These are phyloP conservation scores for Euphrasia arctica DNA, from an alignment of 305 asterid species.

Conservation along the genomic window DNA sequence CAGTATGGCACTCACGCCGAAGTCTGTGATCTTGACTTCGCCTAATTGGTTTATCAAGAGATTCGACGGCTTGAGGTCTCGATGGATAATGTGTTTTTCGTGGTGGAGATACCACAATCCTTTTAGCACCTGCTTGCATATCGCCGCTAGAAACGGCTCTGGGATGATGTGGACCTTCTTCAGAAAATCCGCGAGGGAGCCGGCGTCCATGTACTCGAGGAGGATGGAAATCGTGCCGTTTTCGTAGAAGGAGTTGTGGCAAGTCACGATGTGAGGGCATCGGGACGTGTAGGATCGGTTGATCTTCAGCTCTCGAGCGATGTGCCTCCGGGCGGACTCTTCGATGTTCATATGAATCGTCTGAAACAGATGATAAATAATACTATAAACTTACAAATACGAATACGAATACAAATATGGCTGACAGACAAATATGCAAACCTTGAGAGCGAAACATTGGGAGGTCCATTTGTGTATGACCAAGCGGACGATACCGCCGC, in stretches of 20 bases:
- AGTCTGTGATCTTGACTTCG: slow-evolving; percentile 81
- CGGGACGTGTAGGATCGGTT: slow-evolving; percentile 53
- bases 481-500: slow-evolving; percentile 67
- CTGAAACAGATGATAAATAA: slow-evolving; percentile 27
- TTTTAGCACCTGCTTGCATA: slow-evolving; percentile 74
- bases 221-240: slow-evolving; percentile 66
- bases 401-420: background rate
- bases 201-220: slow-evolving; percentile 81
- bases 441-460: slow-evolving; percentile 76
- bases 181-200: slow-evolving; percentile 69
- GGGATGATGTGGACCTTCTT: slow-evolving; percentile 55
- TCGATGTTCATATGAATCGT: slow-evolving; percentile 75
- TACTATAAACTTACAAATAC: background rate
- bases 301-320: slow-evolving; percentile 70
- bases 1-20: slow-evolving; percentile 70
- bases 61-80: slow-evolving; percentile 77
- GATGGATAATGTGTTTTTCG: slow-evolving; percentile 68
- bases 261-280: slow-evolving; percentile 57
- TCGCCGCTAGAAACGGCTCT: slow-evolving; percentile 64
- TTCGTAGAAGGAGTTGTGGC: slow-evolving; percentile 62
- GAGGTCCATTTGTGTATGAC: slow-evolving; percentile 78
- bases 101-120: slow-evolving; percentile 85
- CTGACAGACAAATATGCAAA: background rate
- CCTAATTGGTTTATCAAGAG: slow-evolving; percentile 67
- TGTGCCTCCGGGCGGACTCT: slow-evolving; percentile 53